Evolutionary conservation across 495 filamentous ascomycete genomes (phyloP), one percentile per base, ranked within the genome.

Genomic region (Neurospora sp.): DNA sequence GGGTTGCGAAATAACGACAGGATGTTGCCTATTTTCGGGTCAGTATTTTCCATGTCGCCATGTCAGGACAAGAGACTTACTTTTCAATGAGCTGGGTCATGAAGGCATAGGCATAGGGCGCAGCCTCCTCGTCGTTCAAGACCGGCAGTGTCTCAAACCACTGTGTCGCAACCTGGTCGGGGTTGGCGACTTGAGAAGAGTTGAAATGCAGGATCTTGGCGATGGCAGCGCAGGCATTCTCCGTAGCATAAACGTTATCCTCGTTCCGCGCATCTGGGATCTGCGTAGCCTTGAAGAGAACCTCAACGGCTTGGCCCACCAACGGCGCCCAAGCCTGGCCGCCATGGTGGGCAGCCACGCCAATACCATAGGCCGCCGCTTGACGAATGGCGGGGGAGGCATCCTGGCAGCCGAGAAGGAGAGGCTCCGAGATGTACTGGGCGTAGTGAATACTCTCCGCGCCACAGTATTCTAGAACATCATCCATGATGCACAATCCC

Each of bases 401-500:
- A 80, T 99, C 96, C 73, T 85, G 87, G 82, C 97, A 90, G 70
- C 96, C 96, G 54, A 90, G 87, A 37, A 96, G 84, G 72, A 98
- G 86, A 23, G 96, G 94, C 78, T 93, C 89, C 77, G 93, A 89
- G 79, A 99, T 97, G 79, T 94, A 89, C 71, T 88, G 84, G 77
- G 91, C 91, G 80, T 95, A 98, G 75, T 88, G 88, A 87, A 90
- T 96, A 72, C 91, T 93, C 66, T 96, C 88, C 1, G 89, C 87
- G 6, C 94, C 93, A 78, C 95, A 98, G 85, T 98, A 99, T 79
- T 99, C 96, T 37, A 99, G 88, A 20, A 98, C 95, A 76, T 99
- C 96, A 79, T 99, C 96, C 87, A 97, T 93, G 78, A 99, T 98
- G 85, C 96, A 99, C 71, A 98, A 87, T 16, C 94, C 96, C 96